Base-by-base conservation (phyloP, 495 filamentous ascomycete genomes). In the Podospora australis region DNA sequence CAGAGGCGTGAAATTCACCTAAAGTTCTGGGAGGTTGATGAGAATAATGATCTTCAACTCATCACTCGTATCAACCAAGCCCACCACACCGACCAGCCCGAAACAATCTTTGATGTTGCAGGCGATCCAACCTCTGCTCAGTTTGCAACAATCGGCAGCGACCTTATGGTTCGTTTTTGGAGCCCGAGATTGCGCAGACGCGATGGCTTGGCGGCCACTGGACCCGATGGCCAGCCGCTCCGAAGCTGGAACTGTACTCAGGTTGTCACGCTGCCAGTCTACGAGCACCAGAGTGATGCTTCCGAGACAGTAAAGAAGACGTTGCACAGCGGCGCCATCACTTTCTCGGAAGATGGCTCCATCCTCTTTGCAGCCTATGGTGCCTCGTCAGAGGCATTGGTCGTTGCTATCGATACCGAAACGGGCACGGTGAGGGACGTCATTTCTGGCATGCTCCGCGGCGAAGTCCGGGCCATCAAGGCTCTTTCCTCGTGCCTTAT, bases 321-420 rank as follows among this genome's bases (percentile, higher is more conserved):
- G 9, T 38, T 50, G 20, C 51, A 60, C n/a, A 74, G 66, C 38
- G 81, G 75, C 17, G 67, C 72, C 38, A 62, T 95, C 36, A 70
- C 81, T 14, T 95, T 86, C 63, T 94, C 91, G 2, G 77, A 84
- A 46, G 92, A 98, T 64, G 90, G 88, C 2, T 96, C 94, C 3
- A 75, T 87, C 2, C 72, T 97, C 22, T 92, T 88, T 24, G 82
- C 68, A 50, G 70, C 73, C 22, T 57, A 68, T 20, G 69, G 67
- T 14, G 59, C 65, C 20, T 43, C 62, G 14, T 63, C 72, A 9
- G 66, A 71, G 20, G 76, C 72, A 3, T 58, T 76, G 10, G 56
- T 87, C 47, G 65, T 86, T 34, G 62, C 60, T 21, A 73, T 87
- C 48, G 77, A 86, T 55, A 70, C 82, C 2, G 64, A 67, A 41